Evolutionary conservation across 441 rosid species (phyloP), one percentile per base, ranked within the genome.

Genomic region (Erodium texanum): DNA sequence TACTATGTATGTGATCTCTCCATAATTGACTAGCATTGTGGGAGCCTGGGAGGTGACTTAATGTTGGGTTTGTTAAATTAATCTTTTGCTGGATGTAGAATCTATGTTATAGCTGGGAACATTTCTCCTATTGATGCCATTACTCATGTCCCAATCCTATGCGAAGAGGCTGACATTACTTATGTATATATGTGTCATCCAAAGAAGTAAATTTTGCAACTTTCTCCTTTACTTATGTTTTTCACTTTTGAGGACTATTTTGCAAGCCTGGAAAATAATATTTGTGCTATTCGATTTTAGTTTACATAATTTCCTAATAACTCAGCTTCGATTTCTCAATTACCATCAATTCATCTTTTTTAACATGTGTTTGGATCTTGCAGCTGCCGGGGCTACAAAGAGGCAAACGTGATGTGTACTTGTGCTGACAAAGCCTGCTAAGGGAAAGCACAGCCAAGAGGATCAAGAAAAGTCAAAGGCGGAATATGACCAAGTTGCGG

Each of bases 61-160:
- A n/a, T n/a, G n/a, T n/a, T 41, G 14, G 0, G 45, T 9, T 10
- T 41, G 14, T 9, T 41, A 41, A 9, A 5, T 64, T 54, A 3
- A 29, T 24, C 19, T 68, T 75, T 66, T 32, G 16, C 11, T 72
- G n/a, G 1, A 1, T 77, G 81, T 83, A 94, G 99, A 70, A 67
- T 94, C 52, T 94, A 96, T 15, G 84, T 91, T 56, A 89, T 91
- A 34, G 97, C 96, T 36, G 97, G 93, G 66, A 91, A 91, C 80
- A 91, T 91, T 64, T 89, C 94, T 68, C 97, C 99, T 3, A 94
- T 94, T 15, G 99, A 94, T 78, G 99, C 91, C 59, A 91, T 94
- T 32, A 94, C 97, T 8, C 99, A 94, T 71, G 89, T 92, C n/a
- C 93, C 90, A 22, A 79, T 88, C 75, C 71, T 88, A 69, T 88